phyloP scores from a whole-genome alignment of 1,139 yeast species.

The Yamadazyma membranifaciens region DNA sequence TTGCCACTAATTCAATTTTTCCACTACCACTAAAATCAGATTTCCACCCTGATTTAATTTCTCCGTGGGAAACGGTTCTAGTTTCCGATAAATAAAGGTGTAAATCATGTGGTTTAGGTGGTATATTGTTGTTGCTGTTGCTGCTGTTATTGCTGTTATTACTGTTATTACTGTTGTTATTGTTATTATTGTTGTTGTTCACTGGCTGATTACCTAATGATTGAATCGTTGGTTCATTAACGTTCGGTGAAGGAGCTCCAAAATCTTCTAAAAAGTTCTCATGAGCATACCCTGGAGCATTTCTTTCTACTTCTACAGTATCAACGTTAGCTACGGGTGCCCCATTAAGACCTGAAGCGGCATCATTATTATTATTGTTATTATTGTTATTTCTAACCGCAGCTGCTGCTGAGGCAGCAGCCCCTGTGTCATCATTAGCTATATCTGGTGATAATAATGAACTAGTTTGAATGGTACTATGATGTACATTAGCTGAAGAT shows the following conservation, averaged over 20 bases:
- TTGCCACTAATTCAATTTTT: slow-evolving; percentile 72
- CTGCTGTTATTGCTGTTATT: not conserved
- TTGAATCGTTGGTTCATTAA: not conserved
- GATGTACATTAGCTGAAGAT: slow-evolving; percentile 28
- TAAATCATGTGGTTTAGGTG: slow-evolving; percentile 12
- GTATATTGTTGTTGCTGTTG: not conserved
- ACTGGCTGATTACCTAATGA: not conserved
- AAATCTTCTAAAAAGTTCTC: slow-evolving; percentile 35
- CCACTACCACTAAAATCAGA: slow-evolving; percentile 81
- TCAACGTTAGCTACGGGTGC: slow-evolving; percentile 14
- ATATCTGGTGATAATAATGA: slow-evolving; percentile 19
- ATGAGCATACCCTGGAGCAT: slow-evolving; percentile 25
- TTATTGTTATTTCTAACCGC: not conserved
- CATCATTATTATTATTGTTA: slow-evolving; percentile 1
- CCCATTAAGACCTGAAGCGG: slow-evolving; percentile 13
- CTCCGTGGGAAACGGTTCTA: slow-evolving; percentile 73
- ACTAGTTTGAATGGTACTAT: slow-evolving; percentile 39
- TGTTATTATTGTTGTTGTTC: no score
- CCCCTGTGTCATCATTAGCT: slow-evolving; percentile 8
- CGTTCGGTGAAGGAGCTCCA: slow-evolving; percentile 4
- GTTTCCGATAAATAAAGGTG: slow-evolving; percentile 67
- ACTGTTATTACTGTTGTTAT: not conserved
- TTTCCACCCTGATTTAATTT: slow-evolving; percentile 89
- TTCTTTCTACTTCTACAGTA: slow-evolving; percentile 16
- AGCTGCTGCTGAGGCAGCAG: not conserved